Conservation (phyloP, 2,329 filamentous ascomycete genomes). For the Sarocladiaceae sp. region DNA sequence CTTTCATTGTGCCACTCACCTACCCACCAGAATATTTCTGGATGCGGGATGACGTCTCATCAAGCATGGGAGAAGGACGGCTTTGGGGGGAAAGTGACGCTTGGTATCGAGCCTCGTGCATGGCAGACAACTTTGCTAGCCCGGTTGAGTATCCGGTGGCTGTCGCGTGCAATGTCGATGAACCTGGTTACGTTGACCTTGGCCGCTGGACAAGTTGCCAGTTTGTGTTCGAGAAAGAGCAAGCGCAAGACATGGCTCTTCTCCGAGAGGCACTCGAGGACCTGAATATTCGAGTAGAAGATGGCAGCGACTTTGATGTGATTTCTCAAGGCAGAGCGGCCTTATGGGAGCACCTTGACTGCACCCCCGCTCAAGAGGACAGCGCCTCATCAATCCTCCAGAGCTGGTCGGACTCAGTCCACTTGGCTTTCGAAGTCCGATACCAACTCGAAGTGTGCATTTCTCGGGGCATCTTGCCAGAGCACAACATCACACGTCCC, state of each 20-base stretch:
- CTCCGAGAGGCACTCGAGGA: constrained; percentile 56
- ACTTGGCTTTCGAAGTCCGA: constrained; percentile 63
- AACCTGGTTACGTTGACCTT: constrained; percentile 38
- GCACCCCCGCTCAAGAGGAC: constrained; percentile 11
- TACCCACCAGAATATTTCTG: constrained; percentile 43
- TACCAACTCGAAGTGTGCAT: constrained; percentile 94
- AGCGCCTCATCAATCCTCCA: not conserved
- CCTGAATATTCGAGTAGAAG: constrained; percentile 59
- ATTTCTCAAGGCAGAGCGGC: constrained; percentile 17
- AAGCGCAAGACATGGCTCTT: constrained; percentile 17
- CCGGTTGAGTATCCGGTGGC: constrained; percentile 30
- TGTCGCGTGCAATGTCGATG: constrained; percentile 28
- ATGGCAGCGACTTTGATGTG: constrained; percentile 34
- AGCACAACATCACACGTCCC: constrained; percentile 60
- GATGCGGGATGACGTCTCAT: constrained; percentile 24
- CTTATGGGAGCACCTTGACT: constrained; percentile 27
- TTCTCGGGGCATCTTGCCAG: constrained; percentile 70
- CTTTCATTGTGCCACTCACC: constrained; percentile 40
- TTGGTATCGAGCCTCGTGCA: constrained; percentile 44
- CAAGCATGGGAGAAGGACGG: constrained; percentile 25
- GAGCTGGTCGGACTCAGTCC: constrained; percentile 12
- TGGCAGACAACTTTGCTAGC: constrained; percentile 29
- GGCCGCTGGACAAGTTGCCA: constrained; percentile 53
- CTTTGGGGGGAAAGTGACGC: constrained; percentile 35
- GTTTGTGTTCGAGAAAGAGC: constrained; percentile 30